Conservation (phyloP, 2,329 filamentous ascomycete genomes). For the Aspergillus arachidicola region DNA sequence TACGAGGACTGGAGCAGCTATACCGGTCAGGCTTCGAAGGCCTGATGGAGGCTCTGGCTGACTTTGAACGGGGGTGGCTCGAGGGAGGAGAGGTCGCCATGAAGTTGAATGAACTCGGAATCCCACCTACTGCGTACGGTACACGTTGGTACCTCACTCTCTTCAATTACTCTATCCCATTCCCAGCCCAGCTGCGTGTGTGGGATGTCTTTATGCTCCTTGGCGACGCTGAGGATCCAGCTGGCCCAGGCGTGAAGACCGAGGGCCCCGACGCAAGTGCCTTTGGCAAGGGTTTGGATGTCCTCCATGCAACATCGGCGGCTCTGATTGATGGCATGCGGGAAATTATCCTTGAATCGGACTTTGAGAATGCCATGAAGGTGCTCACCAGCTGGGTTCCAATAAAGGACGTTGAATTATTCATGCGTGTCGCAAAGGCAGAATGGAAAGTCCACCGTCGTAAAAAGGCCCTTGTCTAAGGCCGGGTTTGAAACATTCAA, state of each 20-base stretch:
- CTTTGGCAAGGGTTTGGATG: slow-evolving; percentile 71
- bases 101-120: slow-evolving; percentile 76
- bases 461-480: slow-evolving; percentile 39
- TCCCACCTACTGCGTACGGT: slow-evolving; percentile 89
- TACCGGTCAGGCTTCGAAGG: slow-evolving; percentile 85
- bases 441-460: slow-evolving; percentile 75
- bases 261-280: slow-evolving; percentile 31
- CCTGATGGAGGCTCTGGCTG: slow-evolving; percentile 79
- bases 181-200: slow-evolving; percentile 87
- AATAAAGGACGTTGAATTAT: slow-evolving; percentile 86
- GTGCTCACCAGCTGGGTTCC: slow-evolving; percentile 91
- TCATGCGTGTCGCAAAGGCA: slow-evolving; percentile 86
- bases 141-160: slow-evolving; percentile 97
- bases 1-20: slow-evolving; percentile 80
- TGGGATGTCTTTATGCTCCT: slow-evolving; percentile 98
- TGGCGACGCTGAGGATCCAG: slow-evolving; percentile 66
- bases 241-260: slow-evolving; percentile 22
- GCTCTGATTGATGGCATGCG: slow-evolving; percentile 88
- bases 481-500: neutral
- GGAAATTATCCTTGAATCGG: slow-evolving; percentile 84
- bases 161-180: slow-evolving; percentile 96
- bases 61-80: slow-evolving; percentile 86
- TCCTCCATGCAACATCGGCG: slow-evolving; percentile 86
- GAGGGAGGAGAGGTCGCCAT: slow-evolving; percentile 73
- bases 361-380: slow-evolving; percentile 99